Base-by-base conservation (phyloP, 2,329 filamentous ascomycete species). In the Microascus cirrosus region DNA sequence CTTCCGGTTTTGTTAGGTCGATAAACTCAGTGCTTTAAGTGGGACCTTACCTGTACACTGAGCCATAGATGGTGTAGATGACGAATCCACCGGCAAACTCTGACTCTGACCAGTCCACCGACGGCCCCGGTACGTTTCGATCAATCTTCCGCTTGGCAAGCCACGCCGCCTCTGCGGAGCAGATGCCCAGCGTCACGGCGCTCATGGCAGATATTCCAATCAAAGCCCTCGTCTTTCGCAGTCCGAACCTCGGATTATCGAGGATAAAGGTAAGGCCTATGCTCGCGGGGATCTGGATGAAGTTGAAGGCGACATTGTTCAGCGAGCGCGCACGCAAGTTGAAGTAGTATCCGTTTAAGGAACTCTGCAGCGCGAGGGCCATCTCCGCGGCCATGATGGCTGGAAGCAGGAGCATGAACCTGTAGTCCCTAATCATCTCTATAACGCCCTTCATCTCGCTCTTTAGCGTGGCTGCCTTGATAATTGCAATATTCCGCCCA, bases 341-440 rank as follows among this genome's bases (percentile, higher is more conserved):
- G 20, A 62, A 62, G 58, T 62, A 62, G 34, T 58, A 57, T n/a
- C 61, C 61, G 50, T 59, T 62, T 22, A 62, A 34, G 34, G 57
- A 60, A 24, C 57, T 59, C 12, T 58, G 36, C 7, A 62, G 52
- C 8, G 54, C 61, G 24, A 62, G 58, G 13, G 52, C 57, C 18
- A 62, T 53, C 55, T 62, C 61, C 20, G 54, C 57, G 52, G 58
- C 58, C 42, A 62, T 62, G 51, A 62, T 62, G n/a, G 59, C 58
- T n/a, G 59, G 60, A 20, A 62, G 57, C 39, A 62, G 58, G 18
- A 59, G 56, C 13, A 62, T 35, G 18, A 62, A 56, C 25, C 60
- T 59, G 54, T 53, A 55, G 36, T 61, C 60, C 25, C 34, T 54
- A 24, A 61, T 51, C 11, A 61, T 59, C 22, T 32, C 2, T 25